Percentiles rank a stretch among this genome's conserved stretches.
Evolutionary conservation across 2,329 filamentous ascomycete species (phyloP).

Genomic region (Penicillium janthinellum): DNA sequence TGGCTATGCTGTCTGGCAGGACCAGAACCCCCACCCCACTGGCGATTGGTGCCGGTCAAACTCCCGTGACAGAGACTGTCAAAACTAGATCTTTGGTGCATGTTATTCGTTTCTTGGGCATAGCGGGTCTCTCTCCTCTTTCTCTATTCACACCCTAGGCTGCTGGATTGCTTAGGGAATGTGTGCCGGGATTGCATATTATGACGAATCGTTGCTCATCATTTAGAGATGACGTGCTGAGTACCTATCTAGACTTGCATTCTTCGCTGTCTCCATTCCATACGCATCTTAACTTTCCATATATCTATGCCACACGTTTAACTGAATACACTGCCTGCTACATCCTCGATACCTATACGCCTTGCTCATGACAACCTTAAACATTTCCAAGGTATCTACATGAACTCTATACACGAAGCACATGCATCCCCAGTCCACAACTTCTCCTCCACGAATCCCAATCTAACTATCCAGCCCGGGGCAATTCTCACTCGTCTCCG

Average conservation of each 20-base stretch:
- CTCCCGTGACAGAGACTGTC: neutral
- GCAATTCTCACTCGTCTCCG: slow-evolving; percentile 55
- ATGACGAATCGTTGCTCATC: neutral
- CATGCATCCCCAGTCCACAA: too few relatives aligned
- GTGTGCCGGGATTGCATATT: slow-evolving; percentile 6
- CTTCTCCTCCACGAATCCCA: neutral
- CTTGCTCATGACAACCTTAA: too few relatives aligned
- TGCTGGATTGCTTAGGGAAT: neutral
- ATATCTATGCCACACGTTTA: too few relatives aligned
- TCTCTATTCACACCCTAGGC: neutral
- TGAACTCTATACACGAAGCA: too few relatives aligned
- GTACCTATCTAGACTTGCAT: neutral
- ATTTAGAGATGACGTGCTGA: slow-evolving; percentile 5
- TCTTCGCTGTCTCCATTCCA: neutral
- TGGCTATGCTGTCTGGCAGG: slow-evolving; percentile 24
- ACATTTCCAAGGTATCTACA: too few relatives aligned
- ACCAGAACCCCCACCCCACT: slow-evolving; percentile 12
- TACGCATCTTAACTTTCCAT: neutral
- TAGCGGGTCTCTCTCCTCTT: neutral
- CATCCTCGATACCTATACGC: neutral
- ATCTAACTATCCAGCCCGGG: slow-evolving; percentile 52
- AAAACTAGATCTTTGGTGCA: neutral
- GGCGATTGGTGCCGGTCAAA: neutral
- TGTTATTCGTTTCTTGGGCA: neutral
- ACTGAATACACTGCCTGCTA: neutral